Base-by-base conservation (phyloP, 495 filamentous ascomycete genomes). In the Tuber melanosporum region DNA sequence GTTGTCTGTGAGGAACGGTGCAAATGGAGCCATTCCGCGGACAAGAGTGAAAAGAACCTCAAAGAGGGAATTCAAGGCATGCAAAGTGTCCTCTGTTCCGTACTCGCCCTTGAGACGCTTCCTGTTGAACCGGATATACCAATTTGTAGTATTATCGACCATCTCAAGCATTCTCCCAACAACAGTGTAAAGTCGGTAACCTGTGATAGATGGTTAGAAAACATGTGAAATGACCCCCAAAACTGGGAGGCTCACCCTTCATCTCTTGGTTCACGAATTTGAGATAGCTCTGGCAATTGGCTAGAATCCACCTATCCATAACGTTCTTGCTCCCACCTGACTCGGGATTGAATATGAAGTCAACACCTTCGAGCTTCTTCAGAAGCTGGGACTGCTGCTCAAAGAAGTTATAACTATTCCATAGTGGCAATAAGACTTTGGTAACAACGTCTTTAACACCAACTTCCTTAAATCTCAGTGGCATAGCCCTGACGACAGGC, bases 41-140 rank as follows among this genome's bases (percentile, higher is more conserved):
- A 91, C 90, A 19, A 99, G 87, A 4, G 93, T 98, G 85, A 91
- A 99, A 17, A 99, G 87, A 72, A 97, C 93, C 86, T 98, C 95
- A 80, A 97, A 98, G n/a, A 99, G 90, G 12, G 95, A 95, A 84
- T 98, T 97, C 73, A 99, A 87, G 15, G 95, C 95, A 84, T 97
- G 92, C 74, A 91, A 85, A 42, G 95, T 98, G 81, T 98, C 95
- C 70, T 96, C 89, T 19, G 92, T 84, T 20, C 95, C 95, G 82
- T 92, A 90, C 85, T 96, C 94, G 75, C 95, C 95, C 90, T 98
- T 99, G 74, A 99, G 87, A 32, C 95, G 91, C 84, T 93, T 94
- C 45, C 95, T 90, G 87, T 99, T 99, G 87, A 98, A 97, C n/a
- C 95, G 90, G 83, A 99, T 99, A 85, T 99, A 99, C 96, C 96